Conservation (phyloP, 2,329 filamentous ascomycete genomes). For the Canariomyces notabilis region DNA sequence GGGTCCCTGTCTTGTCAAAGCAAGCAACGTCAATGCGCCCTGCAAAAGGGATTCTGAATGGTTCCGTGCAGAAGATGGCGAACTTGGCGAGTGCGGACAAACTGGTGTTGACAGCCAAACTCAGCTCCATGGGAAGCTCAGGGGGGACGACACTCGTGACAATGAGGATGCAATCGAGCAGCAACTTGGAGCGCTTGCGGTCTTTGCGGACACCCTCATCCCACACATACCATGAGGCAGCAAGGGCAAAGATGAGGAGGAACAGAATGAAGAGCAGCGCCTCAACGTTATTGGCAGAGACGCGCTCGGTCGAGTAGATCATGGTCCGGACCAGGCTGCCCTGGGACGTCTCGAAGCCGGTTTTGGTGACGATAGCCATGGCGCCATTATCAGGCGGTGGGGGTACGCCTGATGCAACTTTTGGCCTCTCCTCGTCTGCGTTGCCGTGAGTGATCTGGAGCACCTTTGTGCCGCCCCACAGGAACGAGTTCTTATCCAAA, state of each 20-base stretch:
- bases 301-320: conserved; percentile 98
- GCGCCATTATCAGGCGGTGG: conserved; percentile 89
- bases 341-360: conserved; percentile 97
- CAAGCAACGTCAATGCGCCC: conserved; percentile 94
- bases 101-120: conserved; percentile 95
- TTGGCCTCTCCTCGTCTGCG: conserved; percentile 65
- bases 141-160: conserved; percentile 98
- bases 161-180: conserved; percentile 96
- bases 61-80: conserved; percentile 98
- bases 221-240: conserved; percentile 99
- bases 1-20: conserved; percentile 96
- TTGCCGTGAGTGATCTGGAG: conserved; percentile 89
- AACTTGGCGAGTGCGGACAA: conserved; percentile 89
- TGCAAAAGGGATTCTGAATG: conserved; percentile 95
- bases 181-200: conserved; percentile 92
- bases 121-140: conserved; percentile 96
- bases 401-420: conserved; percentile 70
- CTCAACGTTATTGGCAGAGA: conserved; percentile 97
- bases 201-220: conserved; percentile 91
- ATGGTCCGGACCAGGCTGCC: conserved; percentile 96
- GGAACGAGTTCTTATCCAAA: conserved; percentile 91
- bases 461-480: conserved; percentile 97
- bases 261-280: conserved; percentile 97
- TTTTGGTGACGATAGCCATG: conserved; percentile 91
- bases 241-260: conserved; percentile 90